phyloP scores from a whole-genome alignment of 1,284 basidiomycete genomes.

The Exsudoporus floridanus region DNA sequence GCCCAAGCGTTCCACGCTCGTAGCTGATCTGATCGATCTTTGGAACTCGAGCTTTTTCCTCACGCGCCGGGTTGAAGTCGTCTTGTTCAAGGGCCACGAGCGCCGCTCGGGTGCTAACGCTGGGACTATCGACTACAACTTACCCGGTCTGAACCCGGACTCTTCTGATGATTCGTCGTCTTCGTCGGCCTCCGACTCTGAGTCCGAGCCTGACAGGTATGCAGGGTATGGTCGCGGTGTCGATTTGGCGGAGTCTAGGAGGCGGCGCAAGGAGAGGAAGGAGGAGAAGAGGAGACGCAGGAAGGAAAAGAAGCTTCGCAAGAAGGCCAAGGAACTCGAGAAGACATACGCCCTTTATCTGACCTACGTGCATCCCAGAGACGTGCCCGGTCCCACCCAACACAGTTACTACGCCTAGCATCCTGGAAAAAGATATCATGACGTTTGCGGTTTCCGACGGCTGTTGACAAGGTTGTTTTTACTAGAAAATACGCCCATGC shows the following conservation, averaged over 20 bases:
- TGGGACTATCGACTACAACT: conserved; percentile 53
- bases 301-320: conserved; percentile 61
- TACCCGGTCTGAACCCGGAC: conserved; percentile 49
- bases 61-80: conserved; percentile 66
- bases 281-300: conserved; percentile 57
- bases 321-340: conserved; percentile 56
- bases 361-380: conserved; percentile 46
- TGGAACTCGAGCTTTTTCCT: conserved; percentile 78
- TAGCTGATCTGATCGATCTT: conserved; percentile 68
- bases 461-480: neutral
- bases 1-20: conserved; percentile 56
- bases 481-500: conserved; percentile 1
- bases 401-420: conserved; percentile 31
- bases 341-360: conserved; percentile 64
- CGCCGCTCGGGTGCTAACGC: conserved; percentile 61
- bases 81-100: conserved; percentile 73
- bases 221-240: conserved; percentile 39
- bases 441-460: neutral
- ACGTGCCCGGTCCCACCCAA: conserved; percentile 18
- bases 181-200: conserved; percentile 39
- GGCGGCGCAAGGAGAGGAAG: conserved; percentile 50
- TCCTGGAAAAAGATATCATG: neutral
- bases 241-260: conserved; percentile 49
- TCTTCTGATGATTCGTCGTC: conserved; percentile 40
- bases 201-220: conserved; percentile 43